phyloP scores from a whole-genome alignment of 176 grass and related monocot genomes.

The Metroxylon sagu region DNA sequence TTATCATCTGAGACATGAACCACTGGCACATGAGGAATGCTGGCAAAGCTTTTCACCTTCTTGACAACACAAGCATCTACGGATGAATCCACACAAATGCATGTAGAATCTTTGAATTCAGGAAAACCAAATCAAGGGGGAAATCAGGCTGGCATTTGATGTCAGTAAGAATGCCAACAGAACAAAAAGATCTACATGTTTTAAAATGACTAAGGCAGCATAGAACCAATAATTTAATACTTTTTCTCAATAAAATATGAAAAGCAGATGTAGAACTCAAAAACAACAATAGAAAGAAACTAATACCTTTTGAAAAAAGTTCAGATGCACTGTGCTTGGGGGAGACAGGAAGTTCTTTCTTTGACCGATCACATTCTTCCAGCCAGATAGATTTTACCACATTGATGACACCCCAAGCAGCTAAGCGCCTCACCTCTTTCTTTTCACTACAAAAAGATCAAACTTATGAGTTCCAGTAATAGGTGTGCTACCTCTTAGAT shows the following conservation, averaged over 20 bases:
- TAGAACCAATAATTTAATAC: too few species aligned
- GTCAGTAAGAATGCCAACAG: not conserved
- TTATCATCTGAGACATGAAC: slow-evolving; percentile 35
- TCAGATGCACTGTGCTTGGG: slow-evolving; percentile 58
- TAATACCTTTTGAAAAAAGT: slow-evolving; percentile 60
- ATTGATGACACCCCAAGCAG: slow-evolving; percentile 70
- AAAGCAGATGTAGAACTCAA: not conserved
- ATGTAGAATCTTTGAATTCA: slow-evolving; percentile 33
- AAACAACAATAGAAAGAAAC: not conserved
- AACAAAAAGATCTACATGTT: too few species aligned
- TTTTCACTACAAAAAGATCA: slow-evolving; percentile 49
- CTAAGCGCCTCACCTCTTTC: slow-evolving; percentile 69
- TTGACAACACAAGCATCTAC: slow-evolving; percentile 35
- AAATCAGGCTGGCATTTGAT: slow-evolving; percentile 14
- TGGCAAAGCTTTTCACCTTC: slow-evolving; percentile 29
- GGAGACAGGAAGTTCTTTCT: slow-evolving; percentile 57
- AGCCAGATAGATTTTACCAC: slow-evolving; percentile 69
- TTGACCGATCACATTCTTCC: slow-evolving; percentile 71
- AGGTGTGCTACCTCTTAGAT: slow-evolving; percentile 7
- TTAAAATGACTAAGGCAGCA: too few species aligned
- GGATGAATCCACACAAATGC: slow-evolving; percentile 32
- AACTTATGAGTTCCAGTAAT: slow-evolving; percentile 13
- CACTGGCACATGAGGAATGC: slow-evolving; percentile 30
- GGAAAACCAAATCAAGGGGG: slow-evolving; percentile 6
- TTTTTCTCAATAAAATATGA: too few species aligned